Conservation (phyloP, 257 asterid genomes). For the Nicotiana tabacum region DNA sequence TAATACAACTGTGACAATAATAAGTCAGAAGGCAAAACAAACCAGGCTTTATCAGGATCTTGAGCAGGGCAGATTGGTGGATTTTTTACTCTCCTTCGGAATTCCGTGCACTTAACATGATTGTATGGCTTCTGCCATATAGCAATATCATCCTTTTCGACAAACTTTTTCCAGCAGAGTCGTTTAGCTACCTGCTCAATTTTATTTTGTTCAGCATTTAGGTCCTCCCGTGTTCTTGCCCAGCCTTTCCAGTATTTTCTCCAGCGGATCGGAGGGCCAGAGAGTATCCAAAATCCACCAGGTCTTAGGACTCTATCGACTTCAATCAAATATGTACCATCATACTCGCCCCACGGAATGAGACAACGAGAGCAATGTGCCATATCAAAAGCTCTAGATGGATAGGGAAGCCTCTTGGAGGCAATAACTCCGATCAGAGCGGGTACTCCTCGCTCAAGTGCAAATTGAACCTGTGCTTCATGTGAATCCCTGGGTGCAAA, state of each 20-base stretch:
- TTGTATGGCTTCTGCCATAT: constrained; percentile 79
- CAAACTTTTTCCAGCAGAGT: constrained; percentile 79
- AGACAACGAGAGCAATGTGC: constrained; percentile 96
- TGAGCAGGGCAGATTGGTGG: constrained; percentile 46
- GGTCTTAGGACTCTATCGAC: constrained; percentile 81
- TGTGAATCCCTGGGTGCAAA: constrained; percentile 92
- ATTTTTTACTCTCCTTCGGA: constrained; percentile 16
- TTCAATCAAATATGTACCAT: constrained; percentile 70
- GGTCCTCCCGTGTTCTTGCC: constrained; percentile 60
- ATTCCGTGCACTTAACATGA: constrained; percentile 42
- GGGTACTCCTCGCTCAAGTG: constrained; percentile 85
- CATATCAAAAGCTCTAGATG: constrained; percentile 85
- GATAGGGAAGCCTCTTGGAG: constrained; percentile 90
- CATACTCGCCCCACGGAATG: constrained; percentile 84
- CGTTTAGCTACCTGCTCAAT: constrained; percentile 62
- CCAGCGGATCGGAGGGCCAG: constrained; percentile 91
- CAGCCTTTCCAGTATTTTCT: constrained; percentile 77
- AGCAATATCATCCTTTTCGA: constrained; percentile 76
- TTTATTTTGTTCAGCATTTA: constrained; percentile 66
- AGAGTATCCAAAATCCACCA: constrained; percentile 90
- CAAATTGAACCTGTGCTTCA: constrained; percentile 89
- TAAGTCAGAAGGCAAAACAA: constrained; percentile 8
- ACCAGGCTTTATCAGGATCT: constrained; percentile 75
- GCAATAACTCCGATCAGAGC: constrained; percentile 89
- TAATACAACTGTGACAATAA: neutral